Conservation (phyloP, 2,329 filamentous ascomycete genomes). For the Hypoxylon sp. region DNA sequence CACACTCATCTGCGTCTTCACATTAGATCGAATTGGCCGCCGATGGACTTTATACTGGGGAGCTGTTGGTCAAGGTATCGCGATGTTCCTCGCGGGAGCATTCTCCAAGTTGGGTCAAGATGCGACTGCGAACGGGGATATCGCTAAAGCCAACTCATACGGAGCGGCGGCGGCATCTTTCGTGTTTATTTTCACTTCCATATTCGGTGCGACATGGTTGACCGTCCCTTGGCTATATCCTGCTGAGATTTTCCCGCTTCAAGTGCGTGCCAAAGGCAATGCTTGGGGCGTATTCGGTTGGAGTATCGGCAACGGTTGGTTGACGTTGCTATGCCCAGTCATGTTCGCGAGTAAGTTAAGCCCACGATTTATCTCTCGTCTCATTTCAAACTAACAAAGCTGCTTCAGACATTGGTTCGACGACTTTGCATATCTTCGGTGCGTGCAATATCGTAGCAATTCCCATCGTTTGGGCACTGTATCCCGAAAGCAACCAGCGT, state of each 20-base stretch:
- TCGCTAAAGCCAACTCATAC: slow-evolving; percentile 57
- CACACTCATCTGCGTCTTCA: slow-evolving; percentile 75
- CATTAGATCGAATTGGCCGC: slow-evolving; percentile 72
- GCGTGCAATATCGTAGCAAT: slow-evolving; percentile 72
- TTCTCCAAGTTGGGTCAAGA: slow-evolving; percentile 64
- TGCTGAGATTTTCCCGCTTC: slow-evolving; percentile 77
- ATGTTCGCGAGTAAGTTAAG: slow-evolving; percentile 43
- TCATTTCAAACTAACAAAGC: slow-evolving; percentile 14
- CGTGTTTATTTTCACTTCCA: slow-evolving; percentile 73
- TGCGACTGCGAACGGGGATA: slow-evolving; percentile 56
- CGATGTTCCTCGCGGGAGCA: slow-evolving; percentile 73
- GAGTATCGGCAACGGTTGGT: slow-evolving; percentile 78
- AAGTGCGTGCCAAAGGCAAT: slow-evolving; percentile 77
- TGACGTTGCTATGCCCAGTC: slow-evolving; percentile 40
- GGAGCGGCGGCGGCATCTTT: slow-evolving; percentile 74
- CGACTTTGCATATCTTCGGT: slow-evolving; percentile 78
- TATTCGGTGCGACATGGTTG: slow-evolving; percentile 72
- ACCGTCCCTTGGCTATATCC: slow-evolving; percentile 70
- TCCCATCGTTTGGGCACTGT: slow-evolving; percentile 76
- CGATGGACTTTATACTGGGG: slow-evolving; percentile 77
- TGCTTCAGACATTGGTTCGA: slow-evolving; percentile 64
- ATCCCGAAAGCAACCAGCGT: slow-evolving; percentile 77
- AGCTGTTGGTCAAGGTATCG: slow-evolving; percentile 67
- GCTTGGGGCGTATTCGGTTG: slow-evolving; percentile 80
- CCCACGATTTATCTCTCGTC: slow-evolving; percentile 28